These are phyloP conservation scores for Russula brevipes DNA, from an alignment of 768 basidiomycete species.

Conservation along the genomic window DNA sequence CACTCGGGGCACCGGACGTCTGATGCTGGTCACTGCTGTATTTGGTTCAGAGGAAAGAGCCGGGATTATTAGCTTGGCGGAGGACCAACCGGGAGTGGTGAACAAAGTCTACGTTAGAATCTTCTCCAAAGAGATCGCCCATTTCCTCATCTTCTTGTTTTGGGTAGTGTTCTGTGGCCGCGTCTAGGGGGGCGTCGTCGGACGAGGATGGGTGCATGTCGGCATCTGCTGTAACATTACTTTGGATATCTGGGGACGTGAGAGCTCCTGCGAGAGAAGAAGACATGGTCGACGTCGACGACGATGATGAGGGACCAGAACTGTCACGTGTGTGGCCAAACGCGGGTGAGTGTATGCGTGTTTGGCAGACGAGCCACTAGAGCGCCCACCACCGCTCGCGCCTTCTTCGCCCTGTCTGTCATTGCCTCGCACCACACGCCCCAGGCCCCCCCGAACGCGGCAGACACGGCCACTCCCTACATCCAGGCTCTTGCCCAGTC, in stretches of 20 bases:
- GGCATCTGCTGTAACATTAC: constrained; percentile 4
- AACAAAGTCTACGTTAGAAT: constrained; percentile 46
- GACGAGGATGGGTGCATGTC: constrained; percentile 14
- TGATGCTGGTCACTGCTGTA: constrained; percentile 15
- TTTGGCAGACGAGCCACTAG: neutral
- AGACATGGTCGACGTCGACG: neutral
- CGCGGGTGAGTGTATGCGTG: neutral
- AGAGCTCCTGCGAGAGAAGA: constrained; percentile 21
- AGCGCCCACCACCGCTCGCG: constrained; percentile 1
- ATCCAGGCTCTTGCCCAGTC: neutral
- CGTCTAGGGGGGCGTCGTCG: neutral
- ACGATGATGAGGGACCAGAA: neutral
- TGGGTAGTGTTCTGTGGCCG: constrained; percentile 14
- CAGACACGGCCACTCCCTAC: neutral
- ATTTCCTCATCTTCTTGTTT: constrained; percentile 39
- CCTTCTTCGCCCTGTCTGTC: neutral
- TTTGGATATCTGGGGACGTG: neutral
- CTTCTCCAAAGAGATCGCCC: constrained; percentile 78
- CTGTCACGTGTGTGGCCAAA: neutral
- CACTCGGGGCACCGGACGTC: constrained; percentile 22
- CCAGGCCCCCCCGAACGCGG: neutral
- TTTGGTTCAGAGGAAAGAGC: neutral
- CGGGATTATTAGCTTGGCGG: neutral
- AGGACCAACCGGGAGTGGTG: constrained; percentile 47
- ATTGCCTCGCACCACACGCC: neutral